Conservation (phyloP, 139 green algal genomes). For the Asterochloris erici region DNA sequence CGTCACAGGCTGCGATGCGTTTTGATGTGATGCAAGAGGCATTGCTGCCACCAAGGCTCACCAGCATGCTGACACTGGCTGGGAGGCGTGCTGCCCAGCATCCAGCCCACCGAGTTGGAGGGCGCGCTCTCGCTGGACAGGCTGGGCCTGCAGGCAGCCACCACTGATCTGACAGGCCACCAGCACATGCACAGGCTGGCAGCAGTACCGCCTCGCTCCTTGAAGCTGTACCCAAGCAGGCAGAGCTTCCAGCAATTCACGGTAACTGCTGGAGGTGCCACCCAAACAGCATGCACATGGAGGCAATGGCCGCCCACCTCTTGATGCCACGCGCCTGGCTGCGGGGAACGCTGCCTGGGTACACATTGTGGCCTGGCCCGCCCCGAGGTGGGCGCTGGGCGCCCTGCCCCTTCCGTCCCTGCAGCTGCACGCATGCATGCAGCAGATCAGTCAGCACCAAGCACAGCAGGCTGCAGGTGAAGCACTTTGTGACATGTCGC, state of each 20-base stretch:
- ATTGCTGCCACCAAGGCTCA: background rate
- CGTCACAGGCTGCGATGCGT: too few relatives aligned
- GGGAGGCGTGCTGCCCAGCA: conserved; percentile 75
- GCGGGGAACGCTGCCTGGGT: conserved; percentile 47
- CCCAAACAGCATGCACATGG: too few relatives aligned
- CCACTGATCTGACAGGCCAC: background rate
- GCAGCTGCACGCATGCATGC: background rate
- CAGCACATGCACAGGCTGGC: background rate
- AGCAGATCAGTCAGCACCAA: background rate
- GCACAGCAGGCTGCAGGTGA: background rate
- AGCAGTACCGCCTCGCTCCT: too few relatives aligned
- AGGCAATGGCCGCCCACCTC: background rate
- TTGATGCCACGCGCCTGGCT: conserved; percentile 6
- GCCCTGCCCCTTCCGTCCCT: conserved; percentile 18
- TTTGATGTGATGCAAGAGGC: too few relatives aligned
- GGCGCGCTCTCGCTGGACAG: background rate
- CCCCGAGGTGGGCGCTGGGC: conserved; percentile 8
- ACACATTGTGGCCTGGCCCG: conserved; percentile 35
- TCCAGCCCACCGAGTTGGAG: conserved; percentile 54
- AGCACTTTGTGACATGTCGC: too few relatives aligned
- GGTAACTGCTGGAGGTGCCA: background rate
- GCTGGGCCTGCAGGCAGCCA: background rate
- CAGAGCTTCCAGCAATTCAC: background rate
- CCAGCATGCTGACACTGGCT: conserved; percentile 15
- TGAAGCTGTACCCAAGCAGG: background rate